Evolutionary conservation across 225 moss, liverwort and hornwort genomes (phyloP).

Genomic region (Sphagnum tenellum): DNA sequence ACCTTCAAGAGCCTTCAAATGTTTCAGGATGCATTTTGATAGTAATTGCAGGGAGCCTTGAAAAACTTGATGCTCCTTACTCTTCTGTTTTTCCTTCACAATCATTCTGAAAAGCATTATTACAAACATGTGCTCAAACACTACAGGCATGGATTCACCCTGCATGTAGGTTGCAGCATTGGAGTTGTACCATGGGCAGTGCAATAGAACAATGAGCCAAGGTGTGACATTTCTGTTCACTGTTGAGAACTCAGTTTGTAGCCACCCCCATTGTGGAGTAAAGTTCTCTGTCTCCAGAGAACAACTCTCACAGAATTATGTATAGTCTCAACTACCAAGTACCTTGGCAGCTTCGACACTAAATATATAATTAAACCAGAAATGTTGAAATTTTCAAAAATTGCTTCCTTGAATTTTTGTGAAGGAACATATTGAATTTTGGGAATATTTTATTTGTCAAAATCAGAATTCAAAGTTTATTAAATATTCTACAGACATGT

Average conservation of each 20-base stretch:
- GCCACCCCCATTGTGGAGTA: conserved; percentile 4
- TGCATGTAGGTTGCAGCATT: conserved; percentile 33
- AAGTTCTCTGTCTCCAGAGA: not conserved
- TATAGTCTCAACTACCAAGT: too few species aligned
- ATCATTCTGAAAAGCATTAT: conserved; percentile 1
- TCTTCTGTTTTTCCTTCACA: too few species aligned
- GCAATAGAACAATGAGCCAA: conserved; percentile 37
- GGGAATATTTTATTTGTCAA: too few species aligned
- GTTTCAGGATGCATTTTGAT: too few species aligned
- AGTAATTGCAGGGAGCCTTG: too few species aligned
- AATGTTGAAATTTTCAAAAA: not conserved
- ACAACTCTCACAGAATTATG: not conserved
- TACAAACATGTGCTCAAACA: conserved; percentile 28
- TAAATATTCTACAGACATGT: too few species aligned
- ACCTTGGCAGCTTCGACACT: not conserved
- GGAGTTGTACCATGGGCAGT: conserved; percentile 48
- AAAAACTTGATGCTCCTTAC: too few species aligned
- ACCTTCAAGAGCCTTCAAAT: too few species aligned
- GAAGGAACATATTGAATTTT: too few species aligned
- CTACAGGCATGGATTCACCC: conserved; percentile 36
- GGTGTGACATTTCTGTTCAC: conserved; percentile 37
- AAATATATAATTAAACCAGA: not conserved
- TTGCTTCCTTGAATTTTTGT: too few species aligned
- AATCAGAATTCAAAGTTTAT: too few species aligned
- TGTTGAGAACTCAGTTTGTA: conserved; percentile 18